phyloP scores from a whole-genome alignment of 345 rosid genomes.

The Pugionium cornutum region DNA sequence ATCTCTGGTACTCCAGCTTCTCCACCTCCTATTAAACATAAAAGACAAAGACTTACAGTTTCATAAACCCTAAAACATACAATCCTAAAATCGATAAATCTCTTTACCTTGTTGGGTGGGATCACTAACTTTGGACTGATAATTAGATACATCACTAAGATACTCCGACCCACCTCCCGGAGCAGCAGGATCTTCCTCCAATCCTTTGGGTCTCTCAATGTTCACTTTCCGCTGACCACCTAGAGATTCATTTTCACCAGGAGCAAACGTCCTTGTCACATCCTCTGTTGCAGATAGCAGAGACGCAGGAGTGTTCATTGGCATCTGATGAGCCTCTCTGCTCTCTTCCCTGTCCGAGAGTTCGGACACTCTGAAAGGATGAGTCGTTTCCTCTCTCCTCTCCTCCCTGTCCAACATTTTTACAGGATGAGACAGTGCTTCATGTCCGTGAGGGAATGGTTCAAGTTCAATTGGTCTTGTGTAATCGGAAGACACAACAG shows the following conservation, averaged over 20 bases:
- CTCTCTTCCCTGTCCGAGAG: slow-evolving; percentile 32
- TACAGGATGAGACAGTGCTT: background rate
- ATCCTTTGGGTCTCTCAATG: slow-evolving; percentile 11
- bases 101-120: slow-evolving; percentile 48
- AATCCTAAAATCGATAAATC: no score
- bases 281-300: slow-evolving; percentile 35
- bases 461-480: slow-evolving; percentile 23
- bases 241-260: slow-evolving; percentile 34
- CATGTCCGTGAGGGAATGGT: slow-evolving; percentile 22
- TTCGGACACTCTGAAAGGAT: slow-evolving; percentile 2
- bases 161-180: slow-evolving; percentile 39
- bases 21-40: slow-evolving; percentile 35
- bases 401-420: no score
- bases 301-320: slow-evolving; percentile 42
- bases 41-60: background rate
- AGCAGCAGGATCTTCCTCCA: slow-evolving; percentile 47
- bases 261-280: slow-evolving; percentile 37
- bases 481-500: slow-evolving; percentile 28
- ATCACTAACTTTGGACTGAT: slow-evolving; percentile 58
- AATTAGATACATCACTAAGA: slow-evolving; percentile 45
- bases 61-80: no score
- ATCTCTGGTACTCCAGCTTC: slow-evolving; percentile 41
- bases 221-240: slow-evolving; percentile 45
- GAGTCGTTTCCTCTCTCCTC: no score
- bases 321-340: slow-evolving; percentile 41